A percentile compares a stretch with the other conserved stretches of the same genome.
phyloP scores from a whole-genome alignment of 306 rosid species.

The Vigna angularis region DNA sequence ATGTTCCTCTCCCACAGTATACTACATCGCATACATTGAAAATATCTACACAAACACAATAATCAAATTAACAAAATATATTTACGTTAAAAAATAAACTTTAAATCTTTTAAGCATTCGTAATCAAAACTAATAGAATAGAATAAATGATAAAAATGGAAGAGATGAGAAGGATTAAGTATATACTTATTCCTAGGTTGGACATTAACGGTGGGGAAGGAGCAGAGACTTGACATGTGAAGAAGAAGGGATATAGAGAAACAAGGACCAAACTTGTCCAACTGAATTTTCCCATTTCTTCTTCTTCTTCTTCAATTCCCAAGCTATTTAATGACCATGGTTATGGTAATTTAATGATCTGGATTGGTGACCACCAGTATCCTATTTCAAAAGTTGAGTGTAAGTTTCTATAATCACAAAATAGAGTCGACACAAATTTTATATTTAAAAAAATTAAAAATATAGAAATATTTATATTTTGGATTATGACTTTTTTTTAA shows the following conservation, averaged over 20 bases:
- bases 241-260: conserved; percentile 33
- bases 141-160: not conserved
- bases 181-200: conserved; percentile 39
- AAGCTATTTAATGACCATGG: no score
- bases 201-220: conserved; percentile 19
- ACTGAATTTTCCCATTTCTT: conserved; percentile 35
- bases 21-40: conserved; percentile 1
- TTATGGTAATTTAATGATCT: no score
- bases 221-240: conserved; percentile 35
- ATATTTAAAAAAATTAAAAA: no score
- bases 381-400: no score
- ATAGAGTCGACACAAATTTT: no score
- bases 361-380: no score
- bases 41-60: conserved; percentile 31
- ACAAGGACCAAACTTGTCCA: conserved; percentile 5
- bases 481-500: no score
- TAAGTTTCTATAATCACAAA: no score
- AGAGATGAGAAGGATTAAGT: not conserved
- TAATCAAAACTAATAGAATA: not conserved
- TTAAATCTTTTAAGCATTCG: no score
- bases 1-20: conserved; percentile 55
- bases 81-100: no score
- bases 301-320: not conserved
- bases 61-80: not conserved
- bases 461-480: no score